Evolutionary conservation across 257 asterid genomes (phyloP), one percentile per base, ranked within the genome.

Genomic region (Forsythia suspensa): DNA sequence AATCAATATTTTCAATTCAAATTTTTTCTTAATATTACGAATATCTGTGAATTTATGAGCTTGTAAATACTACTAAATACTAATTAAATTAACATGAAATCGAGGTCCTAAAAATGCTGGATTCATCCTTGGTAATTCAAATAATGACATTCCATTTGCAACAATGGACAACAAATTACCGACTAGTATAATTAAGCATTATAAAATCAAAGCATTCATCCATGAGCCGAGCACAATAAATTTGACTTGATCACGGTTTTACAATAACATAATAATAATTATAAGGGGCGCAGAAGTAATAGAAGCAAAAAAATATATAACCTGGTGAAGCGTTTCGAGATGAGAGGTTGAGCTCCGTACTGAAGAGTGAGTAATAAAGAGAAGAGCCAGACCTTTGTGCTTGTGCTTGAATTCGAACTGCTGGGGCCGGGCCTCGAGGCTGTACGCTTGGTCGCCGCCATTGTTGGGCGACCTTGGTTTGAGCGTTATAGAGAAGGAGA

Each of bases 281-380:
- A 24, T n/a, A 40, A 74, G 16, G 37, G 43, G 77, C 18, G 44
- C 38, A 37, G 1, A 70, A 42, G 65, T 18, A 55, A 55, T 18
- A 55, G 21, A 55, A 55, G 66, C 66, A 11, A 13, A 38, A 16
- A 57, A 77, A 44, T 1, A 29, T 41, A 3, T 44, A 71, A 95
- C 99, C 99, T 87, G 85, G 90, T 89, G 85, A 85, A 93, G 8
- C 94, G 91, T 75, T 91, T 95, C 81, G 98, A 93, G 89, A 95
- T 91, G 82, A 93, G 96, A 72, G 98, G 98, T 70, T 95, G 98
- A 83, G 88, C 94, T 24, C 98, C 99, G 80, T 95, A 93, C 88
- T 95, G 99, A 76, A 95, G 85, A 37, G 97, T 90, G 43, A 93
- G 91, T 20, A 95, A 84, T 82, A 91, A 38, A 3, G 96, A 96